Evolutionary conservation across 495 filamentous ascomycete genomes (phyloP).

Genomic region (Podospora pseudocomata): DNA sequence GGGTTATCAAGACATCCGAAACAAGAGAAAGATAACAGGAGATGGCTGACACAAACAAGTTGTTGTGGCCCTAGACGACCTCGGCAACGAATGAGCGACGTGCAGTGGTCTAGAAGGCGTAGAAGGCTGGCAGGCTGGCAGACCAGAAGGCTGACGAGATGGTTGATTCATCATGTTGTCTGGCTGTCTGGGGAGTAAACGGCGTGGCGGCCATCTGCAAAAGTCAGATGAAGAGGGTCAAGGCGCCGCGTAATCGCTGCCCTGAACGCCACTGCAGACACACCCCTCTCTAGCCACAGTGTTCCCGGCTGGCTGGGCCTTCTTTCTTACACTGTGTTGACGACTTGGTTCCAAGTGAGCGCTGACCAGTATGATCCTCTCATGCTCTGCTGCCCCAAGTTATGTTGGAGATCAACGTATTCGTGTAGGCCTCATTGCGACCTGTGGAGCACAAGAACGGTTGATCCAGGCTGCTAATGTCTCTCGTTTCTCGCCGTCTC

Average conservation of each 20-base stretch:
- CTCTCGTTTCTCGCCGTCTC: background rate
- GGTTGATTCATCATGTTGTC: slow-evolving; percentile 5
- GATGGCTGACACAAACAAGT: background rate
- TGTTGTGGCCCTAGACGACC: background rate
- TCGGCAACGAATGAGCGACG: slow-evolving; percentile 5
- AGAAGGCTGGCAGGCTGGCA: background rate
- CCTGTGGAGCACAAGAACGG: background rate
- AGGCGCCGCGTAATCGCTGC: slow-evolving; percentile 26
- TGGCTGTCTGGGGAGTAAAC: background rate
- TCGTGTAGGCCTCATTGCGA: background rate
- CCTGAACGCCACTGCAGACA: slow-evolving; percentile 7
- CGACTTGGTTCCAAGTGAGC: slow-evolving; percentile 5
- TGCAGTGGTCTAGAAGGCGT: slow-evolving; percentile 1
- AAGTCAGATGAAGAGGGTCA: slow-evolving; percentile 8
- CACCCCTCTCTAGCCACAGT: slow-evolving; percentile 11
- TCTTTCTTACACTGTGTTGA: slow-evolving; percentile 9
- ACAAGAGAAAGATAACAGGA: background rate
- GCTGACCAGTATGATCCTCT: background rate
- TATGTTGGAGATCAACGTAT: background rate
- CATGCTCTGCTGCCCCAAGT: background rate
- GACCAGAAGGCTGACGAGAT: slow-evolving; percentile 4
- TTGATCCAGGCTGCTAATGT: background rate
- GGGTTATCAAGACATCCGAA: background rate
- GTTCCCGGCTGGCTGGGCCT: background rate
- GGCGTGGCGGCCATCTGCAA: background rate